Evolutionary conservation across 2,329 filamentous ascomycete genomes (phyloP).

Genomic region (Beauveria medogensis): DNA sequence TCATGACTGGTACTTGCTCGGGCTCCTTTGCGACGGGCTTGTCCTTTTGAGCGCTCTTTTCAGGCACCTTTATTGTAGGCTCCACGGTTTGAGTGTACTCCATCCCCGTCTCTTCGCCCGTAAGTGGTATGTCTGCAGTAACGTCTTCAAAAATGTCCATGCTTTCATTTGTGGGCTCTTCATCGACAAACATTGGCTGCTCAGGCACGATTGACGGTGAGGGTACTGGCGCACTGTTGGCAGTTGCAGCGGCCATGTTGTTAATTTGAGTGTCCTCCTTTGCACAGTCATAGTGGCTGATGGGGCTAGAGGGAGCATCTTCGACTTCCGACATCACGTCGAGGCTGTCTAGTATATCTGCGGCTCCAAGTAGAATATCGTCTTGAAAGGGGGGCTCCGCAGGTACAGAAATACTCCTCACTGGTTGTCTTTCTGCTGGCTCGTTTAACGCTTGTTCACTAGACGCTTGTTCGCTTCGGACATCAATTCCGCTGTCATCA

Average conservation of each 20-base stretch:
- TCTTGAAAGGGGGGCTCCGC: neutral
- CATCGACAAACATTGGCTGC: neutral
- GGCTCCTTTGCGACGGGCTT: neutral
- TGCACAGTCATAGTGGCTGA: neutral
- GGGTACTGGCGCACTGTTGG: neutral
- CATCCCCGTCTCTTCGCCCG: neutral
- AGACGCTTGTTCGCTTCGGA: conserved; percentile 1
- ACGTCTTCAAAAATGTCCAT: neutral
- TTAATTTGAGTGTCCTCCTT: neutral
- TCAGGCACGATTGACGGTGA: neutral
- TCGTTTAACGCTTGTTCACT: neutral
- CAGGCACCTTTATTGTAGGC: neutral
- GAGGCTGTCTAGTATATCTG: neutral
- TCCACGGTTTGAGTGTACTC: neutral
- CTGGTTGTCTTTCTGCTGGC: neutral
- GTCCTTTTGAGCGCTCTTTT: neutral
- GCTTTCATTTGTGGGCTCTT: neutral
- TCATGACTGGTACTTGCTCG: neutral
- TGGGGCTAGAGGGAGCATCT: neutral
- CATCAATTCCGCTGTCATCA: conserved; percentile 5
- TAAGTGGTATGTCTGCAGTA: neutral
- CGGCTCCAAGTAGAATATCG: neutral
- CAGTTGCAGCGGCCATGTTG: neutral
- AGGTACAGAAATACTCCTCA: neutral
- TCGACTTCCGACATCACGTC: conserved; percentile 3